A percentile compares a stretch with the other conserved stretches of the same genome.
phyloP scores from a whole-genome alignment of 2,329 filamentous ascomycete species.

The Neophaeococcomyces aloes region DNA sequence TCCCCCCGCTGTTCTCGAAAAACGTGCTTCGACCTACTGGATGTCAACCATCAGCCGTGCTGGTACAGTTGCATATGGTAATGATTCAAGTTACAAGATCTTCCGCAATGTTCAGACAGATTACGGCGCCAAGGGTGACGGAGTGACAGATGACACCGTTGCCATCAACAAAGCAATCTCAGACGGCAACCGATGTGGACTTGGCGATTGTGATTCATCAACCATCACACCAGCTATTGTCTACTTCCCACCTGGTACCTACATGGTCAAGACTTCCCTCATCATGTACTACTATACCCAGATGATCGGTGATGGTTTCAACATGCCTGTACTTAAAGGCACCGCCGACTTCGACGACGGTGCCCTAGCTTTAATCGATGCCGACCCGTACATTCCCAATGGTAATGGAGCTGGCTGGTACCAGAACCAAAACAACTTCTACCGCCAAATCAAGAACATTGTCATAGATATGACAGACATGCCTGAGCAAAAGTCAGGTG shows the following conservation, averaged over 20 bases:
- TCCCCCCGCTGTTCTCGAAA: not conserved
- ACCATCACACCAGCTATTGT: constrained; percentile 78
- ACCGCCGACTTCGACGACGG: constrained; percentile 47
- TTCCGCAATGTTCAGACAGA: constrained; percentile 64
- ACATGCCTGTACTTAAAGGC: constrained; percentile 66
- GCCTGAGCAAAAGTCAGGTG: constrained; percentile 30
- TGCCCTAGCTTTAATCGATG: constrained; percentile 82
- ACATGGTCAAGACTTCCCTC: constrained; percentile 68
- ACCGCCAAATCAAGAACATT: constrained; percentile 72
- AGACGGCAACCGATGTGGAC: constrained; percentile 67
- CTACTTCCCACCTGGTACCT: constrained; percentile 85
- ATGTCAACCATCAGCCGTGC: constrained; percentile 58
- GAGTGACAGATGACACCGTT: constrained; percentile 67
- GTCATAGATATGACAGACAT: constrained; percentile 63
- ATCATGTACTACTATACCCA: constrained; percentile 89
- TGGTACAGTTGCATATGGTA: constrained; percentile 53
- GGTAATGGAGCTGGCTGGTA: constrained; percentile 58
- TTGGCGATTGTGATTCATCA: constrained; percentile 67
- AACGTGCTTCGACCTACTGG: constrained; percentile 52
- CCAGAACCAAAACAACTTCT: constrained; percentile 75
- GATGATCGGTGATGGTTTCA: constrained; percentile 68
- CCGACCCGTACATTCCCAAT: constrained; percentile 63
- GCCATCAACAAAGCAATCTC: constrained; percentile 79
- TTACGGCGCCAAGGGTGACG: constrained; percentile 61
- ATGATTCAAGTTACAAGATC: constrained; percentile 51